Base-by-base conservation (phyloP, 2,329 filamentous ascomycete species). In the Rasamsonia emersonii region DNA sequence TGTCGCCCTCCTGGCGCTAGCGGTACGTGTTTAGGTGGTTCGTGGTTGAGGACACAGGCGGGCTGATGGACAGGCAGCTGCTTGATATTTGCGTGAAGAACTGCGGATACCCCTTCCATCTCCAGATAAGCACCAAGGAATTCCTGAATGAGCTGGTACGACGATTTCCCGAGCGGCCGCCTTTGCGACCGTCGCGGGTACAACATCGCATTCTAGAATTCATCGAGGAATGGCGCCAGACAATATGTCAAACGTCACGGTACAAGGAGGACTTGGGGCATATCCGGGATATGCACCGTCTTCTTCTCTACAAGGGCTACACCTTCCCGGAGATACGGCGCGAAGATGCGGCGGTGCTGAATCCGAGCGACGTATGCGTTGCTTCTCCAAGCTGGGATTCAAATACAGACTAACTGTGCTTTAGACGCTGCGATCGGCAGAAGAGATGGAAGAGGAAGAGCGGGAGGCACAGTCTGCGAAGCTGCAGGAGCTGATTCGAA, bases 21-120 rank as follows among this genome's bases (percentile, higher is more conserved):
- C 70, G 50, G 73, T 77, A 67, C 41, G 68, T 58, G 21, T 31
- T 33, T 34, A 18, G 33, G 29, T 33, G 34, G 34, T 45, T 30
- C 42, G 41, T 35, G 27, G 23, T 21, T 23, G 9, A 11, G 17
- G 19, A 19, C 15, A 15, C 24, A 35, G 35, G 36, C 33, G 30
- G 36, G 34, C 40, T 45, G 40, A 46, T 44, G 33, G 26, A 30
- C 30, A 15, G 17, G 54, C 50, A 80, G 65, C 76, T 98, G 45
- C 83, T 98, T 55, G 91, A 98, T 59, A 96, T 96, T 42, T 96
- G 91, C 62, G 91, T 96, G 62, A 98, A 98, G 70, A 98, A 98
- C 66, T 98, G 91, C 71, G 91, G 91, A 49, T 98, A 98, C 58
- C 88, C 91, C 1, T 98, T 98, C 62, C 91, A 98, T 55, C 77